These are phyloP conservation scores for Vicia faba DNA, from an alignment of 306 rosid species.

Conservation along the genomic window DNA sequence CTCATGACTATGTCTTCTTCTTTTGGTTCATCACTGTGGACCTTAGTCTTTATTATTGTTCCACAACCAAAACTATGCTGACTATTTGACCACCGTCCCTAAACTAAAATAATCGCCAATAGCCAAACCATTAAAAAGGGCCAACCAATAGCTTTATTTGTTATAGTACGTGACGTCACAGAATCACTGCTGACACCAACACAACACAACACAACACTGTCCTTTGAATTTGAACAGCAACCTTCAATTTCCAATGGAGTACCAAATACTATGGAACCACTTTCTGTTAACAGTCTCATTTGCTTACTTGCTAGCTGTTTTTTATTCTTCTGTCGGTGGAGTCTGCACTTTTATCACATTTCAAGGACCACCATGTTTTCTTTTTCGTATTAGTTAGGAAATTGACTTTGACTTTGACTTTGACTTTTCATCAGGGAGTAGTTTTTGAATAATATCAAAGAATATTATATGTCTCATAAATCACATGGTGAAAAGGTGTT, in stretches of 20 bases:
- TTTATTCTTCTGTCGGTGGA: slow-evolving; percentile 37
- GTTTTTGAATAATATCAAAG: too few relatives aligned
- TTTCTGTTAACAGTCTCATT: background rate
- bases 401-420: too few relatives aligned
- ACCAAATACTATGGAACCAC: background rate
- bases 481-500: too few relatives aligned
- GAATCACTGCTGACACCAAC: slow-evolving; percentile 17
- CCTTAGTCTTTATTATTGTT: too few relatives aligned
- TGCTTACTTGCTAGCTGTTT: slow-evolving; percentile 13
- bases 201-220: background rate
- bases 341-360: background rate
- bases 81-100: slow-evolving; percentile 29
- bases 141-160: background rate
- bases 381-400: background rate
- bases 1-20: background rate
- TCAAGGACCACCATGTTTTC: background rate
- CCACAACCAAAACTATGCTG: slow-evolving; percentile 16
- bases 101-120: slow-evolving; percentile 4
- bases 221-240: background rate
- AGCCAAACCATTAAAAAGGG: background rate
- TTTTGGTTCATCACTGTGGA: background rate
- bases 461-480: too few relatives aligned
- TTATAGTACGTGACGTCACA: slow-evolving; percentile 19
- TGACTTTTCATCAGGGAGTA: too few relatives aligned
- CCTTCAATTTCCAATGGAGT: slow-evolving; percentile 5